phyloP scores from a whole-genome alignment of 805 yeast genomes.

The Tetrapisispora taiwanensis region DNA sequence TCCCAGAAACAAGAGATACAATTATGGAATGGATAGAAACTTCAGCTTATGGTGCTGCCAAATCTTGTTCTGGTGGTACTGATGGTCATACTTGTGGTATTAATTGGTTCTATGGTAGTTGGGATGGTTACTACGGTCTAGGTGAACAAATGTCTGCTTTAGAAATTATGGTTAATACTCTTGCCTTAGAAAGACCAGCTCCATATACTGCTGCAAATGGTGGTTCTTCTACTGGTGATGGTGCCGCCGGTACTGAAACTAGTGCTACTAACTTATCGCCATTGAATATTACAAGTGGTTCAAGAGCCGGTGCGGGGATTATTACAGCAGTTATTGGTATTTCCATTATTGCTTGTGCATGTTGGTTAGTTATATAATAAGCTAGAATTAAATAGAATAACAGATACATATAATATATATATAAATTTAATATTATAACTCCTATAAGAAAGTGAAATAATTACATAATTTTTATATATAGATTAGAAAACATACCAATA shows the following conservation, averaged over 20 bases:
- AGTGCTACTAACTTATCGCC: conserved; percentile 32
- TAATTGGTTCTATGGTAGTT: conserved; percentile 58
- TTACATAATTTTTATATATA: too few species aligned
- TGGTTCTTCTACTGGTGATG: conserved; percentile 59
- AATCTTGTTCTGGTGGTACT: conserved; percentile 74
- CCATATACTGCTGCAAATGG: conserved; percentile 60
- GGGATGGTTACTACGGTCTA: conserved; percentile 71
- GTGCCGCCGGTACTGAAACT: conserved; percentile 53
- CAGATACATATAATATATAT: not conserved
- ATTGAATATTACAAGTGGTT: conserved; percentile 36
- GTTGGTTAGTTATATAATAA: conserved; percentile 35
- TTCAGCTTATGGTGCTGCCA: conserved; percentile 66
- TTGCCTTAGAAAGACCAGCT: conserved; percentile 31
- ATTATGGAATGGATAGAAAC: conserved; percentile 30
- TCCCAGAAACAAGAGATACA: conserved; percentile 38
- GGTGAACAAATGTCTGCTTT: conserved; percentile 89
- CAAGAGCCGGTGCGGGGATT: conserved; percentile 60
- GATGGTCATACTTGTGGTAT: conserved; percentile 87
- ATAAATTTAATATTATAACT: not conserved
- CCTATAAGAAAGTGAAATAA: not conserved
- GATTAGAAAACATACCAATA: too few species aligned
- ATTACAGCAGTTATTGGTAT: conserved; percentile 49
- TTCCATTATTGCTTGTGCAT: conserved; percentile 33
- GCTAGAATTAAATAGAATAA: not conserved
- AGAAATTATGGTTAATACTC: conserved; percentile 44